Percentiles rank a stretch among this genome's conserved stretches.
phyloP scores from a whole-genome alignment of 768 basidiomycete genomes.

The Agaricus subrufescens region DNA sequence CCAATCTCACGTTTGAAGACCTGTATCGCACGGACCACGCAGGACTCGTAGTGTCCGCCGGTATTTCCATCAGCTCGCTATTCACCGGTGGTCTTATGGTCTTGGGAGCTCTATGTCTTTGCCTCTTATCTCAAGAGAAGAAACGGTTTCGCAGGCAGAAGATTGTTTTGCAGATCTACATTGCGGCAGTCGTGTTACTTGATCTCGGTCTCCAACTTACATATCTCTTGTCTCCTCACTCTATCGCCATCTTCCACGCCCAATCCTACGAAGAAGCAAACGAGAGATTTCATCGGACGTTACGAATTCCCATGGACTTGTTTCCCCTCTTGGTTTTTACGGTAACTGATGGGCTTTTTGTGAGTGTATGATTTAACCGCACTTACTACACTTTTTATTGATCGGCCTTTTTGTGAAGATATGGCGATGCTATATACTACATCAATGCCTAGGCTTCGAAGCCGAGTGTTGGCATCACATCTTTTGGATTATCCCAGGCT shows the following conservation, averaged over 20 bases:
- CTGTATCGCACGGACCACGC: not conserved
- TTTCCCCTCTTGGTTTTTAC: not conserved
- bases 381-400: not conserved
- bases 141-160: not conserved
- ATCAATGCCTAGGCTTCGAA: not conserved
- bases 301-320: not conserved
- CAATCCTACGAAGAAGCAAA: not conserved
- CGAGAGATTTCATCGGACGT: not conserved
- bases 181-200: not conserved
- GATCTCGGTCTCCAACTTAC: not conserved
- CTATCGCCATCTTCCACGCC: not conserved
- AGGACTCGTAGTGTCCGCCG: not conserved
- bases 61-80: not conserved
- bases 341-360: not conserved
- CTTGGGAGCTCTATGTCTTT: not conserved
- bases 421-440: constrained; percentile 4
- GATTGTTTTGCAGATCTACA: not conserved
- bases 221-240: not conserved
- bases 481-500: not conserved
- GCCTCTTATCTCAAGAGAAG: not conserved
- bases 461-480: not conserved
- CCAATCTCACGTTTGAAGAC: no score
- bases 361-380: not conserved
- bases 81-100: not conserved
- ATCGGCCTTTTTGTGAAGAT: not conserved